Evolutionary conservation across 225 moss, liverwort and hornwort species (phyloP), one percentile per base, ranked within the genome.

Genomic region (Pleurozium schreberi): DNA sequence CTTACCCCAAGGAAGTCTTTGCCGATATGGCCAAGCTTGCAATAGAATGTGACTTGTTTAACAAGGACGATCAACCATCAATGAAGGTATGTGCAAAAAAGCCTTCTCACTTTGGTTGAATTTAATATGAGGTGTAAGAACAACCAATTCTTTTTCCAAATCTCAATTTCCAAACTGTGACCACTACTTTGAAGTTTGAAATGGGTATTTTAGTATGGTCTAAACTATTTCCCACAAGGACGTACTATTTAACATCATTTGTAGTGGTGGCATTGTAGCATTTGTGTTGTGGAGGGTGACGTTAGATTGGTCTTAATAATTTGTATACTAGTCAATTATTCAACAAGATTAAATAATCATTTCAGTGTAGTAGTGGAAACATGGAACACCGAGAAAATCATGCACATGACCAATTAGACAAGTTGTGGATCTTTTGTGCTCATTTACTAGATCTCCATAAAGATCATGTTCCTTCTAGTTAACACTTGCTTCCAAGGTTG

Each of bases 61-160:
- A 88, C 40, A 93, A 91, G 59, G 85, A 89, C 20, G 88, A 91
- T 21, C 89, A 88, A 34, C 92, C 91, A 58, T 82, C 92, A 42
- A 91, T 93, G 91, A 93, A 93, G 92, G 92, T 92, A 50, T 13
- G 52, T 50, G 40, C 75, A 52, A 58, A 52, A 61, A 53, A 11
- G 21, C 33, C 62, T 27, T 53, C n/a, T n/a, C 83, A 9, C 83
- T 19, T 82, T 26, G 25, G 25, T 36, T 36, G 49, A 61, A 33
- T 61, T 42, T 42, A 23, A 14, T 7, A 33, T 62, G 42, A 61
- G 9, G 10, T 23, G 23, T 16, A 33, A 45, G 21, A 45, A 22
- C 30, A 81, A 59, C 22, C n/a, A n/a, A 23, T 34, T 33, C 10
- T 31, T 45, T 81, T 21, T 53, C 4, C n/a, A n/a, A 23, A 22